Base-by-base conservation (phyloP, 345 rosid genomes). In the Citrus australasica region DNA sequence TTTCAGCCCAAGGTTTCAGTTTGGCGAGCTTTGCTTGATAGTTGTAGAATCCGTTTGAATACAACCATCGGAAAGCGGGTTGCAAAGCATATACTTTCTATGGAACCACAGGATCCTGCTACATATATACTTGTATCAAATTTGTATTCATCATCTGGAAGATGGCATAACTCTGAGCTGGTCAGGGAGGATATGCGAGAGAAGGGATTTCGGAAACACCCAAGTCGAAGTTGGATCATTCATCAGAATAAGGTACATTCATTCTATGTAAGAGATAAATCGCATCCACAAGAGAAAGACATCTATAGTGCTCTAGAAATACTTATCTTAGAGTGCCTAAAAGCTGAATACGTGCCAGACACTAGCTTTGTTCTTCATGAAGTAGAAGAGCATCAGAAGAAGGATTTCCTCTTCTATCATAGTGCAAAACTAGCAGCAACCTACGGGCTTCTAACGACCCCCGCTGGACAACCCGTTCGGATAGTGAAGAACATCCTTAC, bases 331-430 rank as follows among this genome's bases (percentile, higher is more conserved):
- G 96, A 92, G 83, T 93, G 97, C 86, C 70, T 87, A 16, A 93
- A 82, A 77, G 87, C 86, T 61, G 98, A 97, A 9, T 95, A 95
- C 28, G 85, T 84, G 28, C 98, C 96, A 0, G 87, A 95, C 85
- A 93, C 92, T 1, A 91, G 92, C 81, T 95, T 87, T 69, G 98
- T 92, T 71, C 99, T 95, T 71, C 98, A 93, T 38, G 99, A 93
- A 61, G 91, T 95, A 0, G 99, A 88, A 78, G 98, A 95, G 87
- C 84, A 88, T 71, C 94, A 90, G 74, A 95, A 95, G 85, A 87
- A 89, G 84, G 85, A 79, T 51, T 95, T 93, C 89, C 79, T 92
- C 85, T 92, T 87, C 86, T 89, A 87, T 80, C 98, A 95, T 75
- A 93, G 99, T 60, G 94, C 96, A 33, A 95, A 95, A 83, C 91